Evolutionary conservation across 345 rosid genomes (phyloP).

Genomic region (Salix dunnii): DNA sequence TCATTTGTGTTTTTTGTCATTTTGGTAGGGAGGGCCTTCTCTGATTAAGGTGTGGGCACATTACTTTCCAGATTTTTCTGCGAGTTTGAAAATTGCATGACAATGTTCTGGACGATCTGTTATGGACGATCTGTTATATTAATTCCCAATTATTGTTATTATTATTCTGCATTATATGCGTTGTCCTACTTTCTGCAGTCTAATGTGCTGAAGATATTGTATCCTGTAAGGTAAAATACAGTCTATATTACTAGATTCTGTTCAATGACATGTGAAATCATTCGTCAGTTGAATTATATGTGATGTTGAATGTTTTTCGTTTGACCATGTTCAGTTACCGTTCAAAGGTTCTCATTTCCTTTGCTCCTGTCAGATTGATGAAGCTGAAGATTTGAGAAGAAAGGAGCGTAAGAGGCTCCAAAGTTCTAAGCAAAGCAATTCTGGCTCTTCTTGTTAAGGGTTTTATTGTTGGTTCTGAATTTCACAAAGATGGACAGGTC

Average conservation of each 20-base stretch:
- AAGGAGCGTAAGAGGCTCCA: constrained; percentile 46
- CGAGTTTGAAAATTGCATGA: background rate
- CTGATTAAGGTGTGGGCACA: background rate
- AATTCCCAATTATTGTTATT: background rate
- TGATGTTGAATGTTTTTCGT: background rate
- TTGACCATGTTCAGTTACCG: background rate
- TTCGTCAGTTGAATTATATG: background rate
- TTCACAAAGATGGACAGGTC: constrained; percentile 64
- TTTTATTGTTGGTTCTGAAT: constrained; percentile 23
- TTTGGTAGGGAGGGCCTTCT: background rate
- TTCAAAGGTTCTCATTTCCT: background rate
- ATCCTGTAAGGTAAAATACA: background rate
- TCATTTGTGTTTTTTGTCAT: too few species aligned
- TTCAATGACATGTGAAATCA: background rate
- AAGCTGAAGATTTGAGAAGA: constrained; percentile 24
- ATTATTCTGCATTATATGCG: background rate
- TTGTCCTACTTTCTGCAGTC: background rate
- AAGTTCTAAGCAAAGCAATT: constrained; percentile 26
- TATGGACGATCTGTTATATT: background rate
- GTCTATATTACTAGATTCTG: background rate
- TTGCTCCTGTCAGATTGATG: constrained; percentile 41
- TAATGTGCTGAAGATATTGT: background rate
- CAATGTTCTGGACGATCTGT: too few species aligned
- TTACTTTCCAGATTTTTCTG: background rate
- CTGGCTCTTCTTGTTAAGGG: constrained; percentile 37